Evolutionary conservation across 768 basidiomycete species (phyloP).

Genomic region (Crassisporium funariophilum): DNA sequence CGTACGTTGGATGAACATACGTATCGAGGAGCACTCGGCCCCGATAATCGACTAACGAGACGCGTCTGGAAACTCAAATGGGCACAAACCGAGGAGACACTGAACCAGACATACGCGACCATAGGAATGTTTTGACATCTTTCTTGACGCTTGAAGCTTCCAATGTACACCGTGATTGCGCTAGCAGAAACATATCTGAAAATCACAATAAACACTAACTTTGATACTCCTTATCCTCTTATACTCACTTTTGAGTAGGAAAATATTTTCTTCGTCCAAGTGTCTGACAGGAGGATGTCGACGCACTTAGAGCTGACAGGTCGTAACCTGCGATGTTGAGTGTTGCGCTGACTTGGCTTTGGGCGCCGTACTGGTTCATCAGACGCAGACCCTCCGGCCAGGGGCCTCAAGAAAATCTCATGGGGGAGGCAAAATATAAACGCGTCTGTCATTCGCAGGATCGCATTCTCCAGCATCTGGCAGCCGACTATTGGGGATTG

Average conservation of each 20-base stretch:
- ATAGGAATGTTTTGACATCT: slow-evolving; percentile 43
- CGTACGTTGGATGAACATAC: slow-evolving; percentile 57
- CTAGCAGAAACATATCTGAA: slow-evolving; percentile 49
- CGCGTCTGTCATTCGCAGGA: background rate
- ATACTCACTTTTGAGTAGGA: background rate
- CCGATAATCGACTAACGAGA: slow-evolving; percentile 51
- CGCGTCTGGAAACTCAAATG: slow-evolving; percentile 38
- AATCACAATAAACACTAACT: background rate
- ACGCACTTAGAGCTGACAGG: no score
- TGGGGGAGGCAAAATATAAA: background rate
- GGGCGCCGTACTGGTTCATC: background rate
- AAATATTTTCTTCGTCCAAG: no score
- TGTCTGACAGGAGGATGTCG: no score
- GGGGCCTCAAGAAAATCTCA: background rate
- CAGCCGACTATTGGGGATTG: no score
- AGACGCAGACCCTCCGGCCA: background rate
- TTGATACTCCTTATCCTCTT: background rate
- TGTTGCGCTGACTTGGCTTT: background rate
- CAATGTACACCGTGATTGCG: slow-evolving; percentile 46
- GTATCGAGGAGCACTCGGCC: slow-evolving; percentile 49
- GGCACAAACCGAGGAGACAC: slow-evolving; percentile 1
- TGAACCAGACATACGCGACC: slow-evolving; percentile 46
- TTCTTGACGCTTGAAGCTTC: slow-evolving; percentile 27
- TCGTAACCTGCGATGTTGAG: background rate
- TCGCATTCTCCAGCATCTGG: background rate